Evolutionary conservation across 108 stramenopile species (phyloP).

Genomic region (Asterionellopsis glacialis): DNA sequence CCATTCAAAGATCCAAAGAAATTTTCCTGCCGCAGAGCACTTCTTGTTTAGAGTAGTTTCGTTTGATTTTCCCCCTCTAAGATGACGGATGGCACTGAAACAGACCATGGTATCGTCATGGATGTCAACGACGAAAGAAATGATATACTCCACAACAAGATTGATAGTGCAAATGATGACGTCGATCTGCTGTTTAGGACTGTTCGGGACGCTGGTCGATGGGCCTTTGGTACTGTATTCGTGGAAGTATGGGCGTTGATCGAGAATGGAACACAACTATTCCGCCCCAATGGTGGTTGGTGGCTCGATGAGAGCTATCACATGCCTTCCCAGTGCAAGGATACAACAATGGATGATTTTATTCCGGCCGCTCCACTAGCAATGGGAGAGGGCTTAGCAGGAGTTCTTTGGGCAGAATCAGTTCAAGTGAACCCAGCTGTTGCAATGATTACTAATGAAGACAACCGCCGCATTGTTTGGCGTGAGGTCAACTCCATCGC

Average conservation of each 20-base stretch:
- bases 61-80: too few species aligned
- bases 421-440: too few species aligned
- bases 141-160: too few species aligned
- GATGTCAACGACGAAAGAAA: too few species aligned
- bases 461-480: slow-evolving; percentile 1
- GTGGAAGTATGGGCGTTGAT: slow-evolving; percentile 15
- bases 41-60: too few species aligned
- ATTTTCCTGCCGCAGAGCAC: too few species aligned
- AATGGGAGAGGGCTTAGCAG: slow-evolving; percentile 37
- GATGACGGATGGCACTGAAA: too few species aligned
- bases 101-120: too few species aligned
- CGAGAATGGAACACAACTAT: slow-evolving; percentile 4
- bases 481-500: slow-evolving; percentile 18
- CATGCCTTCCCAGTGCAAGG: slow-evolving; percentile 1
- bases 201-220: slow-evolving; percentile 4
- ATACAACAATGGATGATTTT: slow-evolving; percentile 3
- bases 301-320: slow-evolving; percentile 4
- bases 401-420: slow-evolving; percentile 23
- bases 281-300: slow-evolving; percentile 10
- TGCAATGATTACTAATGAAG: background rate
- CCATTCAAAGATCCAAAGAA: too few species aligned
- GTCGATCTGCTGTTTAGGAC: slow-evolving; percentile 2
- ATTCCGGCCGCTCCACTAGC: slow-evolving; percentile 10
- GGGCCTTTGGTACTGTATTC: slow-evolving; percentile 6
- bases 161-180: background rate